Evolutionary conservation across 73 alveolate species (phyloP), one percentile per base, ranked within the genome.

Genomic region (Paramecium pentaurelia): DNA sequence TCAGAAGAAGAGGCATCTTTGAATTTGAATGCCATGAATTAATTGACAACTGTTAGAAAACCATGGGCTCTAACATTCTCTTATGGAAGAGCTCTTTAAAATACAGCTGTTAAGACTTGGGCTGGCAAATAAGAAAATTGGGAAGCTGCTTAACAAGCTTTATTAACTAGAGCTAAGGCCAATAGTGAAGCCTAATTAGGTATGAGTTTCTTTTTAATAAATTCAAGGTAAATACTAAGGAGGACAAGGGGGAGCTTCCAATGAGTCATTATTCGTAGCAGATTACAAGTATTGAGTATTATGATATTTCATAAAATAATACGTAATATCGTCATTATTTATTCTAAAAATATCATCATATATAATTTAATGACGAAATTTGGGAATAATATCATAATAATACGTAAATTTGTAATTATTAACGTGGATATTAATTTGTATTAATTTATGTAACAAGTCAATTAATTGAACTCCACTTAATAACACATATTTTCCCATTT

Each of bases 61-160:
- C 99, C 99, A 22, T 98, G 99, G 99, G 59, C 95, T 58, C 92
- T 98, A 45, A 77, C 99, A 58, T 98, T 98, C 98, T 96, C 99
- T 40, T 98, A 97, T 92, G 99, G 99, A 86, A 93, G 99, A 91
- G 99, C 99, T 37, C 97, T 98, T 92, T 97, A 98, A 93, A 85
- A 94, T 86, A 71, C 99, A 12, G 92, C 98, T 89, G 95, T 98
- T 68, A 97, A 96, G 97, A 95, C 99, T 58, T 98, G 99, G 99
- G 92, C 71, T 58, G 99, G 99, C 44, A 98, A 98, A 94, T 93
- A 77, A 12, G 99, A 98, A 94, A 97, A 98, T 94, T 92, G 90
- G 42, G 93, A 70, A 37, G 99, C 99, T 45, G 99, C 99, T 28
- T 98, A 98, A 88, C 96, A 89, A 18, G 98, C 98, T 37, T 91